Conservation (phyloP, 2,329 filamentous ascomycete genomes). For the Trichoderma cornu-damae region DNA sequence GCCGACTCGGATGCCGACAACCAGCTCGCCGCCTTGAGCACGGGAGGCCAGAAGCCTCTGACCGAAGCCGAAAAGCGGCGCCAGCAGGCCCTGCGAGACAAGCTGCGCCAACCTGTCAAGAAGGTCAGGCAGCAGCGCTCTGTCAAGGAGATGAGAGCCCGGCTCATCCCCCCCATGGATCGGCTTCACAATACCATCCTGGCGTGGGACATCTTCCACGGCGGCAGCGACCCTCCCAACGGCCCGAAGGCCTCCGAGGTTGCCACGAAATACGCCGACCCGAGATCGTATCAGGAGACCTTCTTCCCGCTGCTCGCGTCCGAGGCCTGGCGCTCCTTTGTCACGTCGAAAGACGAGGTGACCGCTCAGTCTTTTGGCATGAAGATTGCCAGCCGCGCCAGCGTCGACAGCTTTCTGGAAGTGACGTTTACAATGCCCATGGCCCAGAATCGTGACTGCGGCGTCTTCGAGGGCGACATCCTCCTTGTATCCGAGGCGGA, state of each 20-base stretch:
- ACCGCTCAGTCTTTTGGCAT: slow-evolving; percentile 77
- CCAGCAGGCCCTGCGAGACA: slow-evolving; percentile 47
- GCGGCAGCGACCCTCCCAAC: slow-evolving; percentile 78
- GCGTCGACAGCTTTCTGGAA: slow-evolving; percentile 89
- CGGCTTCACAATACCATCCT: slow-evolving; percentile 80
- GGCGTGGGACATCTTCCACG: slow-evolving; percentile 91
- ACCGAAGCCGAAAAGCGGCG: slow-evolving; percentile 44
- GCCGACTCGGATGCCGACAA: slow-evolving; percentile 50
- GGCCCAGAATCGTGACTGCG: slow-evolving; percentile 63
- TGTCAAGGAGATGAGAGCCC: slow-evolving; percentile 88
- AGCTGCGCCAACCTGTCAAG: slow-evolving; percentile 68
- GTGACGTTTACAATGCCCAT: slow-evolving; percentile 77
- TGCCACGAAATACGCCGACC: slow-evolving; percentile 69
- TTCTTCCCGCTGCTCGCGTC: slow-evolving; percentile 87
- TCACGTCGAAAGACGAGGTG: slow-evolving; percentile 82
- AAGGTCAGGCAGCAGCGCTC: slow-evolving; percentile 77
- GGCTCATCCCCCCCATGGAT: slow-evolving; percentile 83
- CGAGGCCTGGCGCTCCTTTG: slow-evolving; percentile 93
- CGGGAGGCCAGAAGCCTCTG: slow-evolving; percentile 44
- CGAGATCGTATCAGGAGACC: slow-evolving; percentile 75
- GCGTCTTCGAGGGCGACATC: slow-evolving; percentile 79
- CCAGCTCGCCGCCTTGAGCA: slow-evolving; percentile 44
- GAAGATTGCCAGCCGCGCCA: slow-evolving; percentile 80
- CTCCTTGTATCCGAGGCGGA: slow-evolving; percentile 73
- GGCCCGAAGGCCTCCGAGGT: slow-evolving; percentile 70